Base-by-base conservation (phyloP, 2,329 filamentous ascomycete species). In the Penicillium sp. region DNA sequence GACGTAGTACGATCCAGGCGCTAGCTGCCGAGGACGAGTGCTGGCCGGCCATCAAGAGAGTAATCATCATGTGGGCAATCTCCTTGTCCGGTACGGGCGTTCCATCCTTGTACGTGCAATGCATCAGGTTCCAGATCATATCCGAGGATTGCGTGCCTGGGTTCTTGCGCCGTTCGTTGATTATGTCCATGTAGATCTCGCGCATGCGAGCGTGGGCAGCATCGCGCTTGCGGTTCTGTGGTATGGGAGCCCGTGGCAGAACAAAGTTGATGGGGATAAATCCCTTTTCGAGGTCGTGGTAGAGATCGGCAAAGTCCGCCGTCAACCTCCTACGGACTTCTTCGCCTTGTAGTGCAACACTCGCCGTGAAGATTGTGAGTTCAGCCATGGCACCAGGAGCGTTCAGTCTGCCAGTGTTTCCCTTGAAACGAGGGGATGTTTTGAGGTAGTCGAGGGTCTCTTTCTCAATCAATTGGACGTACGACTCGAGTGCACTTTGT, bases 11-110 rank as follows among this genome's bases (percentile, higher is more conserved):
- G 67, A 92, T 91, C 91, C 91, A 94, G 8, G 89, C 84, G 68
- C 88, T 88, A n/a, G 90, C 90, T 0, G 90, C 89, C 5, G 91
- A 90, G 0, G 90, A 93, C 1, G 90, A 91, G 79, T 94, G 91
- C 73, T 95, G 91, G 55, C 91, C 91, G 11, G 89, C 91, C 91
- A 95, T 93, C 56, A 94, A 84, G 17, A 94, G 83, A 0, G 91
- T 90, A 71, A 94, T 94, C 91, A 94, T 93, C 83, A 94, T 91
- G 76, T 92, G 88, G 0, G 91, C 90, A 56, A 94, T 87, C 73
- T 94, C 91, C 67, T 88, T 84, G 73, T 94, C 91, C 0, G 91
- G 88, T 1, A 93, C 78, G 0, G 82, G 78, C 11, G 80, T 83
- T 51, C 91, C 91, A 68, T 91, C 83, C 79, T 93, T 93, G 85